phyloP scores from a whole-genome alignment of 768 basidiomycete genomes.

The Serendipita sp. region DNA sequence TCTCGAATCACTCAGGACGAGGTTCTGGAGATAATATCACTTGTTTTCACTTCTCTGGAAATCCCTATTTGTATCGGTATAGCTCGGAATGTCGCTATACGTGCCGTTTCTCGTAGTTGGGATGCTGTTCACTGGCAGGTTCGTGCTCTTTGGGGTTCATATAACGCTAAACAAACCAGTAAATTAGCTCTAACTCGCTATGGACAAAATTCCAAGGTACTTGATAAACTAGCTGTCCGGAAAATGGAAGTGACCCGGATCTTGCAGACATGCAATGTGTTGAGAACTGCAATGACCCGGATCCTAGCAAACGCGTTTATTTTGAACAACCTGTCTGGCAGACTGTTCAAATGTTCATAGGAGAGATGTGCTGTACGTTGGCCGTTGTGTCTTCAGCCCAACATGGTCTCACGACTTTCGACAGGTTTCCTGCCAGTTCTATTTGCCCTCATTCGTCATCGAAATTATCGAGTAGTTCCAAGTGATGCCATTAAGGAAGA shows the following conservation, averaged over 20 bases:
- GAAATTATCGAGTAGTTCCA: conserved; percentile 30
- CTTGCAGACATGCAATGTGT: conserved; percentile 86
- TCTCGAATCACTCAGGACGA: background rate
- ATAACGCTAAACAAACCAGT: background rate
- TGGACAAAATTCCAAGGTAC: conserved; percentile 68
- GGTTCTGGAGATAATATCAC: too few species aligned
- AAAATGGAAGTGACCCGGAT: background rate
- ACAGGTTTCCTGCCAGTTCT: conserved; percentile 74
- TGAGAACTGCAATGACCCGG: conserved; percentile 63
- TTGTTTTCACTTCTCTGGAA: too few species aligned
- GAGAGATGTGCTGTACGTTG: conserved; percentile 81
- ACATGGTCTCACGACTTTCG: background rate
- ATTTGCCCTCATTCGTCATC: conserved; percentile 44
- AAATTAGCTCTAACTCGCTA: conserved; percentile 42
- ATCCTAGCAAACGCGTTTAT: conserved; percentile 44
- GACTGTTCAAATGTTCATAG: conserved; percentile 71
- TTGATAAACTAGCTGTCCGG: conserved; percentile 8
- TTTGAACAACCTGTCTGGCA: conserved; percentile 96
- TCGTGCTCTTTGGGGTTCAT: background rate
- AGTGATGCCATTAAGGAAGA: conserved; percentile 37
- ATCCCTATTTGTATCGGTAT: too few species aligned
- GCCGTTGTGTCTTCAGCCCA: conserved; percentile 10
- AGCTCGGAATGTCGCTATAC: conserved; percentile 42
- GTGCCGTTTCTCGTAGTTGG: conserved; percentile 72
- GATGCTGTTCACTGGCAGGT: conserved; percentile 77